Conservation (phyloP, 2,329 filamentous ascomycete species). For the Rhinocladiella similis region DNA sequence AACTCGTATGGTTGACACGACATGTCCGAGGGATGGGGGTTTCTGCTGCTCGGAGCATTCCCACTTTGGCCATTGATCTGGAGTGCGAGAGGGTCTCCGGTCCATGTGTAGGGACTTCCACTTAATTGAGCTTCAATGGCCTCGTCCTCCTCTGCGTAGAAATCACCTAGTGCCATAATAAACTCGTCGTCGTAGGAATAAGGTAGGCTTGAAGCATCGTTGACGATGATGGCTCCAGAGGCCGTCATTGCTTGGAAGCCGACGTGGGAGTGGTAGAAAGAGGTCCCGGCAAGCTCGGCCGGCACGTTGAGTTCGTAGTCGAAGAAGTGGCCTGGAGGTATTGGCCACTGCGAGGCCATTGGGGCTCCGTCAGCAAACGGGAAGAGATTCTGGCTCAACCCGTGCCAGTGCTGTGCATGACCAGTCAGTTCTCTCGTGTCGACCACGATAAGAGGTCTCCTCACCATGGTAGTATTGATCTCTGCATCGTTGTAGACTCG, state of each 20-base stretch:
- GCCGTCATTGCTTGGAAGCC: conserved; percentile 63
- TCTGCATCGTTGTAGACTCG: conserved; percentile 58
- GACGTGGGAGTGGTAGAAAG: conserved; percentile 69
- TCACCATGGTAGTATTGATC: conserved; percentile 59
- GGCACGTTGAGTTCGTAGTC: conserved; percentile 64
- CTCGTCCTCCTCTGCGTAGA: conserved; percentile 56
- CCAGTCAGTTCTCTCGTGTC: not conserved
- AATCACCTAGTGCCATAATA: conserved; percentile 57
- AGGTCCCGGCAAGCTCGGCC: conserved; percentile 59
- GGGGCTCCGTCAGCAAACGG: conserved; percentile 67
- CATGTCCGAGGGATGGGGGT: conserved; percentile 32
- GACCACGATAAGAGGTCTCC: conserved; percentile 9
- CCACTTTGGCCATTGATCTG: conserved; percentile 59
- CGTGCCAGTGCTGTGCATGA: conserved; percentile 63
- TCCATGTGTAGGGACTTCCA: conserved; percentile 55
- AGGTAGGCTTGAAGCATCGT: conserved; percentile 48
- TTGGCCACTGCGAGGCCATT: conserved; percentile 64
- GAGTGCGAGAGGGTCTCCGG: conserved; percentile 59
- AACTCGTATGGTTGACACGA: conserved; percentile 50
- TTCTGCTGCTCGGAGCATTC: conserved; percentile 37
- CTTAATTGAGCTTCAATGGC: conserved; percentile 53
- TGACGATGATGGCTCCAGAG: conserved; percentile 60
- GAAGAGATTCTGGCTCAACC: conserved; percentile 58
- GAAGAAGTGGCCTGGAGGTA: conserved; percentile 62
- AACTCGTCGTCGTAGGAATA: conserved; percentile 65